Conservation (phyloP, 2,329 filamentous ascomycete genomes). For the Cryphonectria naterciae region DNA sequence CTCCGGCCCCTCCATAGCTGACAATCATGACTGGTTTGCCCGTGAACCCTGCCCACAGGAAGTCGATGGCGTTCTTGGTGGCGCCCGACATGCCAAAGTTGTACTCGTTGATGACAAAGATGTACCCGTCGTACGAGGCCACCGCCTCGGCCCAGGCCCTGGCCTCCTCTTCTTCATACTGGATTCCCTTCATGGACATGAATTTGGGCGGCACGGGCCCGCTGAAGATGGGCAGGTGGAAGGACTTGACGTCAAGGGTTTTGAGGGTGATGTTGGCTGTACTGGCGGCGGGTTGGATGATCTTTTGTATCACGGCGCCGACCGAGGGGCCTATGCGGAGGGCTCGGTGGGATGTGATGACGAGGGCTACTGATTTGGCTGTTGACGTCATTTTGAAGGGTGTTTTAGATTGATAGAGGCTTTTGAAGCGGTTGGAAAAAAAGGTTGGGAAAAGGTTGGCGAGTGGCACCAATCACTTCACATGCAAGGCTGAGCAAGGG, state of each 20-base stretch:
- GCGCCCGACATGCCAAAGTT: slow-evolving; percentile 58
- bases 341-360: slow-evolving; percentile 16
- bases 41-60: slow-evolving; percentile 61
- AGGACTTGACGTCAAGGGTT: slow-evolving; percentile 22
- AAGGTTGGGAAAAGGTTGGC: not conserved
- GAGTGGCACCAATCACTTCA: not conserved
- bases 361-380: slow-evolving; percentile 23
- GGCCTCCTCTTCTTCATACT: slow-evolving; percentile 47
- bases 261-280: slow-evolving; percentile 17
- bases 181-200: slow-evolving; percentile 42
- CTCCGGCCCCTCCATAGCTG: slow-evolving; percentile 49
- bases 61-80: slow-evolving; percentile 67
- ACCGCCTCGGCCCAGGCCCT: slow-evolving; percentile 51
- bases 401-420: not conserved
- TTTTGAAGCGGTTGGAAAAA: not conserved
- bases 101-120: slow-evolving; percentile 59
- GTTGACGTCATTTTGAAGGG: not conserved
- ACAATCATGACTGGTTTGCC: slow-evolving; percentile 59
- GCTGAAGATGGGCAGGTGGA: slow-evolving; percentile 19
- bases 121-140: slow-evolving; percentile 48
- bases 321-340: slow-evolving; percentile 15
- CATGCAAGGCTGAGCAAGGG: not conserved
- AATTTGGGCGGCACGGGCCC: slow-evolving; percentile 7
- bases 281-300: slow-evolving; percentile 24
- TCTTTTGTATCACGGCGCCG: slow-evolving; percentile 1